phyloP scores from a whole-genome alignment of 306 rosid species.

The Begonia loranthoides region DNA sequence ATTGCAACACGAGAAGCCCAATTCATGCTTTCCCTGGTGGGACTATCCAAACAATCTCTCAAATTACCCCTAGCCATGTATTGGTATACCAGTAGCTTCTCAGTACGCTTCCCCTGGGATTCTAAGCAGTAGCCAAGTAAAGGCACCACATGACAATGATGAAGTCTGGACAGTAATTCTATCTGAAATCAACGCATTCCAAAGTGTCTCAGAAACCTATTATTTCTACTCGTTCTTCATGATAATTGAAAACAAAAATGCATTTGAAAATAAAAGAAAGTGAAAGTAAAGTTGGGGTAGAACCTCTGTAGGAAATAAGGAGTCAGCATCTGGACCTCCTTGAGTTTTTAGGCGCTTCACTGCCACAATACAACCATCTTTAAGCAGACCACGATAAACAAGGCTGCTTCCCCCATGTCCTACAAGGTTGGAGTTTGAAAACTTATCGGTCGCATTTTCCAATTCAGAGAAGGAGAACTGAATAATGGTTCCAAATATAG shows the following conservation, averaged over 20 bases:
- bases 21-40: slow-evolving; percentile 38
- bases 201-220: too few species aligned
- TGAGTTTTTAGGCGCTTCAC: slow-evolving; percentile 63
- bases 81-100: slow-evolving; percentile 72
- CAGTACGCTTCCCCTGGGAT: slow-evolving; percentile 54
- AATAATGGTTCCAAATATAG: slow-evolving; percentile 47
- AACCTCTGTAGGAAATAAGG: slow-evolving; percentile 69
- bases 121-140: slow-evolving; percentile 84
- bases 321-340: slow-evolving; percentile 50
- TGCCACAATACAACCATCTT: slow-evolving; percentile 58
- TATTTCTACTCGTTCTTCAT: too few species aligned
- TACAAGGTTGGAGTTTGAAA: slow-evolving; percentile 63
- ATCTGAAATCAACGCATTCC: slow-evolving; percentile 27
- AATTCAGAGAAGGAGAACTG: slow-evolving; percentile 65
- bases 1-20: slow-evolving; percentile 75
- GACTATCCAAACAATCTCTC: slow-evolving; percentile 72
- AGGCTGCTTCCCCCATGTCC: slow-evolving; percentile 90
- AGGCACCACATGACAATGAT: slow-evolving; percentile 90
- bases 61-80: slow-evolving; percentile 82
- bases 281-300: background rate
- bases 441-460: slow-evolving; percentile 68
- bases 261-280: too few species aligned
- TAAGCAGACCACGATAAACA: slow-evolving; percentile 71
- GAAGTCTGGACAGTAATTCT: slow-evolving; percentile 79
- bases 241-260: too few species aligned